Evolutionary conservation across 345 rosid genomes (phyloP).

Genomic region (Populus nigra): DNA sequence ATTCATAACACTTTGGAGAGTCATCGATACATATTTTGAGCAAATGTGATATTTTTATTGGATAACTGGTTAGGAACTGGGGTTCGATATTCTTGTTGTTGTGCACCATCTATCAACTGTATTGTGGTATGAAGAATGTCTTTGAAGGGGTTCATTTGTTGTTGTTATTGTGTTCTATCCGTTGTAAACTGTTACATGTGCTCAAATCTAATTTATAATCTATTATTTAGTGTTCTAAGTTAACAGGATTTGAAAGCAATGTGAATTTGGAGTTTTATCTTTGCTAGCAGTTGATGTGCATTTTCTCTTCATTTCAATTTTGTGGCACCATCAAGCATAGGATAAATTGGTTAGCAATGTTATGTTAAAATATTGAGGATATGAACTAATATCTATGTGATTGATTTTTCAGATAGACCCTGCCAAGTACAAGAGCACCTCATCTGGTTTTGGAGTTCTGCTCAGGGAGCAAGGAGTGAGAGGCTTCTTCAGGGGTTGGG

Average conservation of each 20-base stretch:
- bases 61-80: too few species aligned
- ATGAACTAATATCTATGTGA: conserved; percentile 5
- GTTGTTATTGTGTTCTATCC: background rate
- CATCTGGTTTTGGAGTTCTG: conserved; percentile 88
- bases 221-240: background rate
- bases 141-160: background rate
- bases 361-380: background rate
- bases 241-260: background rate
- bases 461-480: conserved; percentile 83
- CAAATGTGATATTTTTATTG: too few species aligned
- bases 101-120: too few species aligned
- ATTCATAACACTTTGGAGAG: too few species aligned
- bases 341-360: background rate
- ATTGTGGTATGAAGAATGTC: too few species aligned
- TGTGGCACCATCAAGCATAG: background rate
- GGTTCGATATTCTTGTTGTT: too few species aligned
- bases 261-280: background rate
- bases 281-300: background rate
- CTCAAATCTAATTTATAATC: background rate
- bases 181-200: background rate
- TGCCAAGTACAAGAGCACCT: conserved; percentile 81
- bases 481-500: conserved; percentile 99
- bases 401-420: conserved; percentile 73
- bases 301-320: background rate
- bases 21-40: too few species aligned